phyloP scores from a whole-genome alignment of 352 stramenopile genomes.

The Globisporangium splendens region DNA sequence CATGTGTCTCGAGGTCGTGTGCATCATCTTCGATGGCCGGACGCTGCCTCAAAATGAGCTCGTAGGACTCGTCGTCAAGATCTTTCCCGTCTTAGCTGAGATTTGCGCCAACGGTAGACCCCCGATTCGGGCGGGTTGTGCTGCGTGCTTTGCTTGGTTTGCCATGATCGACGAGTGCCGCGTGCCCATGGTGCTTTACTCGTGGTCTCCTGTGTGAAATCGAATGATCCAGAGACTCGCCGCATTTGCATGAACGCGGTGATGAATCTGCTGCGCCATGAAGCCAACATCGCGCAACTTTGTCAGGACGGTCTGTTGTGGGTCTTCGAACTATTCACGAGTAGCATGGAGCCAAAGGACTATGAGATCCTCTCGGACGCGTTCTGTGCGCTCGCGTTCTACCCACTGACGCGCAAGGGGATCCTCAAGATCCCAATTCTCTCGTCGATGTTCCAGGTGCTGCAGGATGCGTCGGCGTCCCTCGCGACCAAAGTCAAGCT shows the following conservation, averaged over 20 bases:
- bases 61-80: constrained; percentile 28
- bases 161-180: constrained; percentile 54
- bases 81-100: constrained; percentile 42
- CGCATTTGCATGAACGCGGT: constrained; percentile 70
- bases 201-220: constrained; percentile 78
- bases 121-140: constrained; percentile 37
- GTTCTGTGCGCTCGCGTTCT: constrained; percentile 60
- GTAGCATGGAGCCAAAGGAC: constrained; percentile 49
- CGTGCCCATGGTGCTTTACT: constrained; percentile 74
- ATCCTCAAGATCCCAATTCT: constrained; percentile 42
- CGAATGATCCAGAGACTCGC: constrained; percentile 69
- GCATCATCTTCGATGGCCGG: constrained; percentile 56
- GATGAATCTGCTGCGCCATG: constrained; percentile 57
- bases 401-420: constrained; percentile 39
- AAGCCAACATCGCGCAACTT: constrained; percentile 45
- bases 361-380: constrained; percentile 62
- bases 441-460: constrained; percentile 38
- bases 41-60: constrained; percentile 37
- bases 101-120: constrained; percentile 29
- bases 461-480: constrained; percentile 16
- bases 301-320: constrained; percentile 70
- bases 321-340: constrained; percentile 62
- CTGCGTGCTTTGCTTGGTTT: constrained; percentile 68
- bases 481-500: constrained; percentile 33
- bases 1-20: constrained; percentile 65